These are phyloP conservation scores for Kickxella alabastrina DNA, from an alignment of 192 early-diverging fungal genomes.

Conservation along the genomic window DNA sequence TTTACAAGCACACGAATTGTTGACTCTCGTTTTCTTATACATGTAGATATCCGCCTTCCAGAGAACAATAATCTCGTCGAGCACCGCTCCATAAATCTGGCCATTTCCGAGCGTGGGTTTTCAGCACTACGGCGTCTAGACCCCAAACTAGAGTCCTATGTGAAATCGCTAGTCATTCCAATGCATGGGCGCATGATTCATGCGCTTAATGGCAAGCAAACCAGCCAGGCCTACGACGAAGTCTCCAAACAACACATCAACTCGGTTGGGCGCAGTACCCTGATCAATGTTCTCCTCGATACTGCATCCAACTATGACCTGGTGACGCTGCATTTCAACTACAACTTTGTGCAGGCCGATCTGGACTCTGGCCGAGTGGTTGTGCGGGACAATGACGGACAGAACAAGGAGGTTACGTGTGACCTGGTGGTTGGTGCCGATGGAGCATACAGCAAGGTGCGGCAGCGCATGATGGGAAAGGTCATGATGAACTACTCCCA, in stretches of 20 bases:
- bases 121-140: slow-evolving; percentile 73
- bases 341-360: slow-evolving; percentile 64
- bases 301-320: slow-evolving; percentile 62
- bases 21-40: too few relatives aligned
- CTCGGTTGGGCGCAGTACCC: slow-evolving; percentile 79
- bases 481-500: slow-evolving; percentile 81
- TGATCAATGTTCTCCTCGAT: slow-evolving; percentile 79
- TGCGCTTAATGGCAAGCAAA: slow-evolving; percentile 60
- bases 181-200: slow-evolving; percentile 96
- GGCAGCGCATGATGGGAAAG: slow-evolving; percentile 76
- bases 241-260: slow-evolving; percentile 90
- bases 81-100: slow-evolving; percentile 90
- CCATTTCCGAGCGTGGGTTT: slow-evolving; percentile 82
- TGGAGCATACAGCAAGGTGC: slow-evolving; percentile 77
- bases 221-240: slow-evolving; percentile 83
- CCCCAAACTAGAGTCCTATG: slow-evolving; percentile 58
- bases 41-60: slow-evolving; percentile 62
- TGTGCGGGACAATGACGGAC: slow-evolving; percentile 21
- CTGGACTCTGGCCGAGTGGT: slow-evolving; percentile 62
- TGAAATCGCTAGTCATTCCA: slow-evolving; percentile 72
- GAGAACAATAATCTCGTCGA: slow-evolving; percentile 53
- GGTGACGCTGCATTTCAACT: slow-evolving; percentile 74
- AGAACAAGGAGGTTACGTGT: slow-evolving; percentile 46
- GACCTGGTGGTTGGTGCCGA: slow-evolving; percentile 89
- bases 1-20: too few relatives aligned